A percentile compares a stretch with the other conserved stretches of the same genome.
Evolutionary conservation across 345 rosid genomes (phyloP).

Genomic region (Microcos paniculata): DNA sequence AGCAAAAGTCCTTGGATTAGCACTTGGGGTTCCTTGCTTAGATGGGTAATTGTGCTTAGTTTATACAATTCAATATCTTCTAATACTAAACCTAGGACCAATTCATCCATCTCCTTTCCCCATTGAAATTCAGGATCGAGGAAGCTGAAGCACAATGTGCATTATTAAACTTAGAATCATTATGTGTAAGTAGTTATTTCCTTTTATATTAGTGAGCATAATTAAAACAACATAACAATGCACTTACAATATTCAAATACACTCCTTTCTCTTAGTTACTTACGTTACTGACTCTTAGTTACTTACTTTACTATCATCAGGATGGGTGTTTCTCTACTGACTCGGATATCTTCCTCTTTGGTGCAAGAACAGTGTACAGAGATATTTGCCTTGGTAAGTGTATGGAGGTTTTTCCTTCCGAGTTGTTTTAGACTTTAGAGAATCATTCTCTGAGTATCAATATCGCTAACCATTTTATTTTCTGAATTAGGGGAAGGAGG

Average conservation of each 20-base stretch:
- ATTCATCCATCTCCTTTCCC: slow-evolving; percentile 1
- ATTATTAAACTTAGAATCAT: slow-evolving; percentile 67
- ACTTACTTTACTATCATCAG: slow-evolving; percentile 37
- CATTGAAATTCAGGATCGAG: slow-evolving; percentile 56
- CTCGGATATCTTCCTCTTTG: slow-evolving; percentile 92
- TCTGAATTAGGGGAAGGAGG: slow-evolving; percentile 78
- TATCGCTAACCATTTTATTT: slow-evolving; percentile 24
- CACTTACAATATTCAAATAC: slow-evolving; percentile 9
- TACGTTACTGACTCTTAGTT: slow-evolving; percentile 8
- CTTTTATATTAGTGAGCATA: neutral
- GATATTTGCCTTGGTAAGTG: slow-evolving; percentile 81
- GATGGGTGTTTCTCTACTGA: slow-evolving; percentile 95
- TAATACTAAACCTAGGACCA: slow-evolving; percentile 4
- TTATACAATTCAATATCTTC: neutral
- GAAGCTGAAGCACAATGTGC: slow-evolving; percentile 99
- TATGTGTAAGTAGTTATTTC: slow-evolving; percentile 61
- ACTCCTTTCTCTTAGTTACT: neutral
- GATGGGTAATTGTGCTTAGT: slow-evolving; percentile 58
- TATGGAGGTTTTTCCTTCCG: slow-evolving; percentile 9
- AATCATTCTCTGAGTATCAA: slow-evolving; percentile 1
- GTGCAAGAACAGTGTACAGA: slow-evolving; percentile 89
- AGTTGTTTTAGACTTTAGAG: slow-evolving; percentile 6
- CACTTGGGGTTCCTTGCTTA: slow-evolving; percentile 85
- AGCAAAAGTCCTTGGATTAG: slow-evolving; percentile 70
- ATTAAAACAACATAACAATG: slow-evolving; percentile 3